Conservation (phyloP, 345 rosid species). For the Clarkia xantiana region DNA sequence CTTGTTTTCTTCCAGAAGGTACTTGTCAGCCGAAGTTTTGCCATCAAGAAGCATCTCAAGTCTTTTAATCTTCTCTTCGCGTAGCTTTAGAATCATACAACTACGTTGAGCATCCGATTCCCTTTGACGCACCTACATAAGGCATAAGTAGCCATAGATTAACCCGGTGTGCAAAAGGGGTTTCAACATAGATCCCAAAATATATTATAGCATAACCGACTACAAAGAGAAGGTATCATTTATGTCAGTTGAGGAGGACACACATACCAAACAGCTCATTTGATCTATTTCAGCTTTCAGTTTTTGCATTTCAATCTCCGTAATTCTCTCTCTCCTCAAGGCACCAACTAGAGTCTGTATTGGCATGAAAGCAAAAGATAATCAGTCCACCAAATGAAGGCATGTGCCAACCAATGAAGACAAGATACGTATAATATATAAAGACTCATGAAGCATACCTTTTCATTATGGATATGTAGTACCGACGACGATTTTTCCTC, state of each 20-base stretch:
- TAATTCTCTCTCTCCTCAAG: conserved; percentile 56
- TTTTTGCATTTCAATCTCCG: conserved; percentile 33
- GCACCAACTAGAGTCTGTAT: conserved; percentile 36
- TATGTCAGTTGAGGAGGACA: background rate
- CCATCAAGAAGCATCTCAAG: conserved; percentile 37
- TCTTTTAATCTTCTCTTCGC: conserved; percentile 48
- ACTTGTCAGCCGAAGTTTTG: conserved; percentile 32
- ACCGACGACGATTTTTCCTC: conserved; percentile 20
- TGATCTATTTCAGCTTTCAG: conserved; percentile 54
- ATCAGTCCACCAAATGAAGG: background rate
- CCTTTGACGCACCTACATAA: conserved; percentile 39
- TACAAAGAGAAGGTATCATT: background rate
- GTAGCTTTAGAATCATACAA: conserved; percentile 39
- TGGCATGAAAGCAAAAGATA: conserved; percentile 6
- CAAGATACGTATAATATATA: background rate
- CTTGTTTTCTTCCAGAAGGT: conserved; percentile 48
- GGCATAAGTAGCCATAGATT: conserved; percentile 1
- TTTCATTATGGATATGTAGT: conserved; percentile 18
- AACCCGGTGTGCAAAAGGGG: background rate
- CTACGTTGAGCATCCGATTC: conserved; percentile 50
- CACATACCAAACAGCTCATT: conserved; percentile 42
- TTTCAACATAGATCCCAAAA: background rate
- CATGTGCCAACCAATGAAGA: too few relatives aligned
- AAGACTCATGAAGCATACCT: conserved; percentile 20
- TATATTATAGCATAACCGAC: background rate